Evolutionary conservation across 129 eudicot genomes (phyloP), one percentile per base, ranked within the genome.

Genomic region (Calendula officinalis): DNA sequence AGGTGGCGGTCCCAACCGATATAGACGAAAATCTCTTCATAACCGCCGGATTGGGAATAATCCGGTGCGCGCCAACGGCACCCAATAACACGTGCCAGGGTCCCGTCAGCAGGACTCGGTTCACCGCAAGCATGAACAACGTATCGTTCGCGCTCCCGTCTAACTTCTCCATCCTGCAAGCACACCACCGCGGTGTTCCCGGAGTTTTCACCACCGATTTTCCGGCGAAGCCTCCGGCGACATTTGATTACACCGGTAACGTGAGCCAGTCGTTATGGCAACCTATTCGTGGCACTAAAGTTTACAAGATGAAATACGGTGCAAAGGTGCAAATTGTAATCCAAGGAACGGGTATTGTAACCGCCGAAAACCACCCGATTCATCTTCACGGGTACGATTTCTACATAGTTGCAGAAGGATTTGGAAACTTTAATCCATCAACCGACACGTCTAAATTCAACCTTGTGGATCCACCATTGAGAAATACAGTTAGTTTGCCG

Each of bases 321-420:
- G 70, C 91, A 2, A 71, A 71, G 67, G 99, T 94, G 34, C 92
- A 94, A 70, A 40, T 94, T 5, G 95, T 94, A 35, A 46, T 94
- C 34, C 99, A 94, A 74, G 99, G 97, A 33, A 94, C 99, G 6
- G 84, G 77, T 54, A 94, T 94, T 69, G 71, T 80, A 67, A 77
- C 99, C 5, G 97, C 83, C 5, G 97, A 89, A 71, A 89, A 94
- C 69, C 99, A 94, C 60, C 99, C 99, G 0, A 94, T 94, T 43
- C 99, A 94, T 86, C 89, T 94, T 59, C 97, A 94, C 17, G 99
- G 99, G 22, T 94, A 94, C 46, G 97, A 94, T 64, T 94, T 94
- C 87, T 94, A 83, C 82, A 86, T 88, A 38, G 16, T 94, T 52
- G 99, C 97, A 13, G 86, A 79, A 56, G 98, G 98, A 6, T 92